phyloP scores from a whole-genome alignment of 345 rosid species.

The Draba incana region DNA sequence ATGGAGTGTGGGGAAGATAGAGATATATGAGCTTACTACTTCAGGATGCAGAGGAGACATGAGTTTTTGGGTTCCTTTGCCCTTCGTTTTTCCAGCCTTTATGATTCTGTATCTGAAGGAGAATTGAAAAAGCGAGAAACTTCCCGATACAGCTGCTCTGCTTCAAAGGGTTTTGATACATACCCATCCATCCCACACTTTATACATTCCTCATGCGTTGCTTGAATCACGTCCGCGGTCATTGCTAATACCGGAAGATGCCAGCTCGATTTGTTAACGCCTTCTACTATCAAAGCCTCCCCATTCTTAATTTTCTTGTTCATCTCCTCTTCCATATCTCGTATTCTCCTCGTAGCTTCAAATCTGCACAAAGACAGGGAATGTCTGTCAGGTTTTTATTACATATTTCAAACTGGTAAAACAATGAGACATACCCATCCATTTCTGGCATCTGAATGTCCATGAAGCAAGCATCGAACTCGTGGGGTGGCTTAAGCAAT shows the following conservation, averaged over 20 bases:
- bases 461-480: slow-evolving; percentile 97
- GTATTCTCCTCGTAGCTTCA: slow-evolving; percentile 75
- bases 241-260: slow-evolving; percentile 81
- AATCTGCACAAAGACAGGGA: slow-evolving; percentile 50
- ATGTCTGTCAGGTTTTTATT: background rate
- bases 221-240: slow-evolving; percentile 97
- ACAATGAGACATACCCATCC: slow-evolving; percentile 76
- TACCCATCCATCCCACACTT: slow-evolving; percentile 84
- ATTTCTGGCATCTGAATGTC: slow-evolving; percentile 98
- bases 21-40: slow-evolving; percentile 25
- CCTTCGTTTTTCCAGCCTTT: slow-evolving; percentile 14
- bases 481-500: slow-evolving; percentile 72
- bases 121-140: slow-evolving; percentile 65
- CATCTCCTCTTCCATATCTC: slow-evolving; percentile 57
- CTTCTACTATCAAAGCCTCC: background rate
- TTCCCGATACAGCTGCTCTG: slow-evolving; percentile 75
- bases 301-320: slow-evolving; percentile 34
- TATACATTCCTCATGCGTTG: slow-evolving; percentile 73
- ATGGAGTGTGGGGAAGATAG: background rate
- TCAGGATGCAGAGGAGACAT: slow-evolving; percentile 20
- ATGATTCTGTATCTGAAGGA: slow-evolving; percentile 34
- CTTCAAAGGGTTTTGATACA: slow-evolving; percentile 95
- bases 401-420: slow-evolving; percentile 4
- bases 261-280: slow-evolving; percentile 49
- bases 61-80: slow-evolving; percentile 25